Conservation (phyloP, 148 eudicot species). For the Camellia granthamiana region DNA sequence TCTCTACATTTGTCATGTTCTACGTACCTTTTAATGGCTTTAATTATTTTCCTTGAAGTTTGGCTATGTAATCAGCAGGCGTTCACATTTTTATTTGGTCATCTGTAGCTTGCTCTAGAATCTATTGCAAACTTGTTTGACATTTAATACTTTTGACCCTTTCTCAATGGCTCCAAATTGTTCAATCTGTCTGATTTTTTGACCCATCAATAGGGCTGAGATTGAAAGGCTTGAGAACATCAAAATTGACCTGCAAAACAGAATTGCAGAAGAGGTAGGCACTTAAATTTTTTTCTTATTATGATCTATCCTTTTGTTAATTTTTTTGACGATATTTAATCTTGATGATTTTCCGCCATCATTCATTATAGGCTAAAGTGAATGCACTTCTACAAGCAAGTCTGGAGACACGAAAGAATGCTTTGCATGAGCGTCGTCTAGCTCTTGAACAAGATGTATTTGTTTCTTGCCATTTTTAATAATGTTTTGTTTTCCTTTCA, state of each 20-base stretch:
- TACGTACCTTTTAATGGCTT: neutral
- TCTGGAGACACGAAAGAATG: slow-evolving; percentile 56
- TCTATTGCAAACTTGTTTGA: no score
- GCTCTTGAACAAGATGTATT: slow-evolving; percentile 83
- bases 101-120: neutral
- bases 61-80: neutral
- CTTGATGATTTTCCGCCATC: neutral
- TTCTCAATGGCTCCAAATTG: no score
- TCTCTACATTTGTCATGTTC: neutral
- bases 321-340: neutral
- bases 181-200: slow-evolving; percentile 11
- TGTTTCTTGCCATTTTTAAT: neutral
- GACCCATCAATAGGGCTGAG: slow-evolving; percentile 48
- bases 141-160: no score
- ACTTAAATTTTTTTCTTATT: slow-evolving; percentile 8
- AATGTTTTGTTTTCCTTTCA: neutral
- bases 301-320: neutral
- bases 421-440: slow-evolving; percentile 60
- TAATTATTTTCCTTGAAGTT: slow-evolving; percentile 1
- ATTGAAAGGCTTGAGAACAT: slow-evolving; percentile 54
- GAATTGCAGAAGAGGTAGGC: slow-evolving; percentile 57
- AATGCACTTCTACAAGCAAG: slow-evolving; percentile 55
- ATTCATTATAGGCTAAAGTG: slow-evolving; percentile 42
- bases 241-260: slow-evolving; percentile 48
- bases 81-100: neutral